Conservation (phyloP, 2,329 filamentous ascomycete genomes). For the Calonectria montana region DNA sequence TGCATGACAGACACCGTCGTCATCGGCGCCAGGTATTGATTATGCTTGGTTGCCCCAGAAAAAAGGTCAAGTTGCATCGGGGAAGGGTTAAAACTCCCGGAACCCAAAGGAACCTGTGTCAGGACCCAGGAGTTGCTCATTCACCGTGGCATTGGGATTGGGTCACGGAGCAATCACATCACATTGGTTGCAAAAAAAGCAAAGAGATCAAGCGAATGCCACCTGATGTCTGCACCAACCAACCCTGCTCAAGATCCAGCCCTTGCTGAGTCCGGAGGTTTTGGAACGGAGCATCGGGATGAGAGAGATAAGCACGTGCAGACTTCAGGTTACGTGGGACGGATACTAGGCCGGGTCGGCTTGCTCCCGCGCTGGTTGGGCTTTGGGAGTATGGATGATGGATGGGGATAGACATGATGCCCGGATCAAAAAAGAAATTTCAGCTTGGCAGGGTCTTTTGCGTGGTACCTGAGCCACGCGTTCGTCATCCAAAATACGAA, state of each 20-base stretch:
- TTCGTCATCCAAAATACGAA: constrained; percentile 11
- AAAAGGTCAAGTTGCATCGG: neutral
- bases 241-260: constrained; percentile 10
- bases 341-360: neutral
- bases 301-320: constrained; percentile 31
- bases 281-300: constrained; percentile 11
- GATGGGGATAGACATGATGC: neutral
- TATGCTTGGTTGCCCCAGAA: neutral
- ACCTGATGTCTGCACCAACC: constrained; percentile 14
- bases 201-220: constrained; percentile 15
- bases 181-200: neutral
- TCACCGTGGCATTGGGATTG: neutral
- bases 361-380: neutral
- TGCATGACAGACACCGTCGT: neutral
- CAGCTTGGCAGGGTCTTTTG: constrained; percentile 13
- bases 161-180: neutral
- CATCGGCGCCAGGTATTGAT: neutral
- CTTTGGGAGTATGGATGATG: neutral
- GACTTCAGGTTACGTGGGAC: neutral
- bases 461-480: constrained; percentile 16
- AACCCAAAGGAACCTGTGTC: neutral
- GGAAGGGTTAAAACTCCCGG: constrained; percentile 2
- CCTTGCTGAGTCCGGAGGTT: constrained; percentile 11
- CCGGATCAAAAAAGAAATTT: neutral
- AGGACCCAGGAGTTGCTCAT: neutral